Evolutionary conservation across 2,329 filamentous ascomycete species (phyloP).

Genomic region (Fusarium bulbicola): DNA sequence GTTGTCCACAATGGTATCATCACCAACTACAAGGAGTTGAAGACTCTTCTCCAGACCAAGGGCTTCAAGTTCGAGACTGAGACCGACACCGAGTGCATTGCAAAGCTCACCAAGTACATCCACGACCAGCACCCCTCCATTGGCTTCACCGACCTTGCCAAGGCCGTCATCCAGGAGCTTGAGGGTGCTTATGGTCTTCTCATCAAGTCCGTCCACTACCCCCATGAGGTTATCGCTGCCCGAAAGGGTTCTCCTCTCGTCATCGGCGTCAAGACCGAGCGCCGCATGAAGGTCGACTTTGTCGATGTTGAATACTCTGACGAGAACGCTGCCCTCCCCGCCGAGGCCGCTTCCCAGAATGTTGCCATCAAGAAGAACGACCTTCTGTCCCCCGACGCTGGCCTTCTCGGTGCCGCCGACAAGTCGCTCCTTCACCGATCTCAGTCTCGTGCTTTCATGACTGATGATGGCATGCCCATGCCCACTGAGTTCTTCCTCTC

Average conservation of each 20-base stretch:
- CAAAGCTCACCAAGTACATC: constrained; percentile 98
- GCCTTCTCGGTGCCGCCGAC: constrained; percentile 86
- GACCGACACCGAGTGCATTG: constrained; percentile 99
- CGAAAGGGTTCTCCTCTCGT: constrained; percentile 98
- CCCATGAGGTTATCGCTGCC: constrained; percentile 96
- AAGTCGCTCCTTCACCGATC: constrained; percentile 98
- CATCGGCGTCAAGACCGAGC: constrained; percentile 94
- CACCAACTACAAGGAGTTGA: constrained; percentile 99
- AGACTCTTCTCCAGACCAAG: constrained; percentile 90
- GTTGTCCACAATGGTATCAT: constrained; percentile 99
- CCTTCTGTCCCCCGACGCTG: constrained; percentile 70
- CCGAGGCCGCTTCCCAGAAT: constrained; percentile 95
- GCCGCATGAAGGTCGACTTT: constrained; percentile 99
- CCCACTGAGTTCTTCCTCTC: constrained; percentile 99
- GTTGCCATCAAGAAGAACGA: constrained; percentile 92
- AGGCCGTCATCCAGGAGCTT: constrained; percentile 98
- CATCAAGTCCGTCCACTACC: constrained; percentile 98
- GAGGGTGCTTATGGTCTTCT: constrained; percentile 97
- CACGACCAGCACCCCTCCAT: constrained; percentile 94
- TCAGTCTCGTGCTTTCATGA: constrained; percentile 98
- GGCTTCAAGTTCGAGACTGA: constrained; percentile 99
- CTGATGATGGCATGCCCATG: constrained; percentile 96
- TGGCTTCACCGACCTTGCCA: constrained; percentile 94
- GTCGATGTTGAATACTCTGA: constrained; percentile 98
- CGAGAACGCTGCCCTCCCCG: constrained; percentile 82